phyloP scores from a whole-genome alignment of 2,329 filamentous ascomycete genomes.

The Monosporascus cannonballus region DNA sequence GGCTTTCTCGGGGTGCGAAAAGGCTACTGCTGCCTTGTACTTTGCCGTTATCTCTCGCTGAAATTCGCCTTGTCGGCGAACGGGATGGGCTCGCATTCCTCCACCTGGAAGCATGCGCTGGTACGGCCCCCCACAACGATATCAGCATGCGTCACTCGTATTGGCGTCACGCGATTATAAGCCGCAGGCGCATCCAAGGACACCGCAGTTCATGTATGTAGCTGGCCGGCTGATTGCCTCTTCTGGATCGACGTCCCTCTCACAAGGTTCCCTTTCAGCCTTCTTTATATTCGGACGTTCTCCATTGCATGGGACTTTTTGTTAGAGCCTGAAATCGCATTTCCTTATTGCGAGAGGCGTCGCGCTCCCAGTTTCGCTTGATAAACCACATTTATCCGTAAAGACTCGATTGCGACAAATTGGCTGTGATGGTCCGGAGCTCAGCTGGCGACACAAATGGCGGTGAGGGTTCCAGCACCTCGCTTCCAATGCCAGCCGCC shows the following conservation, averaged over 20 bases:
- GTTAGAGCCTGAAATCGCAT: no score
- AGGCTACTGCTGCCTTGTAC: not conserved
- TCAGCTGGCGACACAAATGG: conserved; percentile 1
- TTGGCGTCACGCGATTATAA: not conserved
- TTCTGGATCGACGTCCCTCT: no score
- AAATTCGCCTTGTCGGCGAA: not conserved
- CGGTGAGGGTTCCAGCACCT: conserved; percentile 6
- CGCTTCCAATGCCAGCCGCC: conserved; percentile 1
- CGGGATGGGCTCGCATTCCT: not conserved
- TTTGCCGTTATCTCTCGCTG: no score
- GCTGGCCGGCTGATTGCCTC: not conserved
- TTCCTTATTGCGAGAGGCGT: no score
- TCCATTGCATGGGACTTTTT: no score
- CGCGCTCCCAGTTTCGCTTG: no score
- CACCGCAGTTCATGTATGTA: not conserved
- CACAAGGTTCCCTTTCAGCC: no score
- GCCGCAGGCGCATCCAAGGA: not conserved
- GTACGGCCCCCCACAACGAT: not conserved
- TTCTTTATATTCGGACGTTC: no score
- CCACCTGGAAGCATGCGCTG: not conserved
- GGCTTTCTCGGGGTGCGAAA: not conserved
- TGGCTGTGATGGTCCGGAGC: not conserved
- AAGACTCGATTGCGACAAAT: no score
- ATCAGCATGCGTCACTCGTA: not conserved
- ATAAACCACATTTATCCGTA: no score